Percentiles rank a stretch among this genome's conserved stretches.
These are phyloP conservation scores for Cardamine chenopodiifolia DNA, from an alignment of 345 rosid genomes.

Conservation along the genomic window DNA sequence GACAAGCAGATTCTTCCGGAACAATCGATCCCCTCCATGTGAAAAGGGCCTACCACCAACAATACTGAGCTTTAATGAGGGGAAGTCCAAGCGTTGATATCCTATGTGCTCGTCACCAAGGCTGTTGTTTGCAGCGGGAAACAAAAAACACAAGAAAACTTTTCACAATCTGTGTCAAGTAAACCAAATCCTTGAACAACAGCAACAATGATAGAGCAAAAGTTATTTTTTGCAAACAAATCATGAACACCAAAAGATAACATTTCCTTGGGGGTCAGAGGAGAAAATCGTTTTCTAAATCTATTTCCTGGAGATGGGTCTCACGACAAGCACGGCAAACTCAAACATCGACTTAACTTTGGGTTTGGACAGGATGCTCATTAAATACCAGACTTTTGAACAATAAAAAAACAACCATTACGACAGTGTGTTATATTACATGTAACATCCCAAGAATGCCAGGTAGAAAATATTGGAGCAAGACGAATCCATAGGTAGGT, in stretches of 20 bases:
- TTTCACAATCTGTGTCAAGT: not conserved
- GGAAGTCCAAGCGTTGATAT: conserved; percentile 70
- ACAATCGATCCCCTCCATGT: conserved; percentile 64
- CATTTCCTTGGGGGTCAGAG: not conserved
- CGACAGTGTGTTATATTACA: not conserved
- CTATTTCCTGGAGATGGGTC: not conserved
- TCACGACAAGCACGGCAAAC: not conserved
- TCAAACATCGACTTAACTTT: not conserved
- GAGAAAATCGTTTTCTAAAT: not conserved
- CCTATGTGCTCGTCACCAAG: conserved; percentile 84
- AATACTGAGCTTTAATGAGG: conserved; percentile 63
- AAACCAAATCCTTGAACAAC: conserved; percentile 6
- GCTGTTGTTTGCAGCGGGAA: conserved; percentile 47
- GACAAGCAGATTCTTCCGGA: conserved; percentile 58
- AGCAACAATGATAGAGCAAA: not conserved
- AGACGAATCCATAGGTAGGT: not conserved
- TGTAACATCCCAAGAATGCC: not conserved
- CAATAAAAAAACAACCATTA: not conserved
- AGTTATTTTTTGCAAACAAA: not conserved
- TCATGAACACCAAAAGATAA: not conserved
- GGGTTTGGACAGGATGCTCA: conserved; percentile 1
- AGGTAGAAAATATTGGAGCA: conserved; percentile 1
- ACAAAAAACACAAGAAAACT: not conserved
- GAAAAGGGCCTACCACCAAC: conserved; percentile 97
- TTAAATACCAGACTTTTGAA: not conserved